Evolutionary conservation across 208 protist species (phyloP), one percentile per base, ranked within the genome.

Genomic region (Trypanosoma avium): DNA sequence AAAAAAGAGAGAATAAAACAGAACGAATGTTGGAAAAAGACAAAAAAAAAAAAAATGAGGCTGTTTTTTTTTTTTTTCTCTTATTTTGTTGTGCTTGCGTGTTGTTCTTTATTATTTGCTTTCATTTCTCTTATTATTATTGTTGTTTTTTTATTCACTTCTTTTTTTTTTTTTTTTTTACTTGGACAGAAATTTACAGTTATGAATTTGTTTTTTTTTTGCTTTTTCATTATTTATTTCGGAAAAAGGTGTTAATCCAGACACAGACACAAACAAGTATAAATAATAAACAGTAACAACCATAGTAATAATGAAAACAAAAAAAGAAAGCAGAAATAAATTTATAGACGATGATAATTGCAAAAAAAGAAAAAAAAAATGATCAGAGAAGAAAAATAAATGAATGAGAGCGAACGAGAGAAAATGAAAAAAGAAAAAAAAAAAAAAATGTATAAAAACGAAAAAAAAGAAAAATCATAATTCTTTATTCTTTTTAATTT

Each of bases 401-500:
- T n/a, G n/a, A 15, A 24, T n/a, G 19, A 38, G 35, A 49, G 50
- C 36, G n/a, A 60, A 22, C 59, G 57, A 45, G 21, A 32, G 21
- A 29, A 54, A 19, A 52, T 13, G 4, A 32, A 26, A 52, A 52
- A 52, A 32, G 22, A 32, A n/a, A 32, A 35, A n/a, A 7, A 24
- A 53, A 52, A 49, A 27, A 13, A 62, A 21, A 48, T 48, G 15
- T 5, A 38, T 13, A 10, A 13, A 10, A 38, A 13, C 33, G 33
- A 38, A 38, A 5, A 10, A 38, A 38, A 10, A 38, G 10, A 38
- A 38, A 38, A 38, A 38, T 38, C 5, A 38, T 38, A 38, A 38
- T 38, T 5, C 5, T 5, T 13, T n/a, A n/a, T 47, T 60, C 17
- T 50, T 57, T 46, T 74, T 36, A 17, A 63, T 50, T 67, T 62